These are phyloP conservation scores for Amaranthus tricolor DNA, from an alignment of 179 eudicot genomes.

Conservation along the genomic window DNA sequence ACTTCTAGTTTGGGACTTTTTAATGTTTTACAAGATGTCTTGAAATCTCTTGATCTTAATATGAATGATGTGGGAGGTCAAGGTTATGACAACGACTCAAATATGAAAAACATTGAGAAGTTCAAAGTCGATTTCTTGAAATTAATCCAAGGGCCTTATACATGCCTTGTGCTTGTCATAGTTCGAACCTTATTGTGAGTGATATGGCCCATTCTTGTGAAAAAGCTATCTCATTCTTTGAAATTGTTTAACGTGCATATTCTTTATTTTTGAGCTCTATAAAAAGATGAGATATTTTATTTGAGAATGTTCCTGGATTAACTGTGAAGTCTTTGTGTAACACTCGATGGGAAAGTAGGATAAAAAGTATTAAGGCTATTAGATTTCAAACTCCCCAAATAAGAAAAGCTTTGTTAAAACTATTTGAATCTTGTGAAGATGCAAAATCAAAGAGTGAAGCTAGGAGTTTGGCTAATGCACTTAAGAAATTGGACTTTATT, in stretches of 20 bases:
- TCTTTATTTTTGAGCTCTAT: background rate
- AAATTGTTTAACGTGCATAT: background rate
- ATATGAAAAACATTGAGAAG: background rate
- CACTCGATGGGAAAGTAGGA: background rate
- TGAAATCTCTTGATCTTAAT: too few relatives aligned
- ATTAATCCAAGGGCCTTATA: background rate
- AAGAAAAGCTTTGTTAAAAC: background rate
- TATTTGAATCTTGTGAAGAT: background rate
- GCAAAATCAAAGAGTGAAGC: background rate
- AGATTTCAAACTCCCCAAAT: background rate
- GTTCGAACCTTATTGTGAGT: too few relatives aligned
- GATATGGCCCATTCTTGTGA: too few relatives aligned
- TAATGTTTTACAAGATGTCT: background rate
- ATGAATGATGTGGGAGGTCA: too few relatives aligned
- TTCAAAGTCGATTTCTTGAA: conserved; percentile 1
- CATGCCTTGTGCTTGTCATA: too few relatives aligned
- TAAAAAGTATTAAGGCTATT: background rate
- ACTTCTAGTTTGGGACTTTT: conserved; percentile 17
- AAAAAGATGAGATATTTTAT: background rate
- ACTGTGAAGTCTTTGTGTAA: background rate
- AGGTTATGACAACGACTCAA: too few relatives aligned
- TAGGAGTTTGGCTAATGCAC: background rate
- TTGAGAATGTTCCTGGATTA: background rate
- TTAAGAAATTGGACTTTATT: background rate
- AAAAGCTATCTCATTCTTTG: background rate